These are phyloP conservation scores for Lodderomyces pseudojiufengensis DNA, from an alignment of 1,139 yeast species.

Conservation along the genomic window DNA sequence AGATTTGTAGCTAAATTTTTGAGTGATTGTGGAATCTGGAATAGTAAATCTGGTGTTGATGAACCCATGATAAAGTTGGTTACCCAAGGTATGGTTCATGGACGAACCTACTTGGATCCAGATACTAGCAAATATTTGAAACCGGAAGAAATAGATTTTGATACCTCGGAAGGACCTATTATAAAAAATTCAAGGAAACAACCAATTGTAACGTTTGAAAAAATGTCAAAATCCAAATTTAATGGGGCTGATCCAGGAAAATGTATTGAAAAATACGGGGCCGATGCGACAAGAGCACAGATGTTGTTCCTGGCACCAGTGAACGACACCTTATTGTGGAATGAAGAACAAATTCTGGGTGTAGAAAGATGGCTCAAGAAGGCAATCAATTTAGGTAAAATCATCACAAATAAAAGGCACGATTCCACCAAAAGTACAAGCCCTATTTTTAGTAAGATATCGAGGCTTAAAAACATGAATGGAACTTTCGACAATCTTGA, in stretches of 20 bases:
- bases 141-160: constrained; percentile 60
- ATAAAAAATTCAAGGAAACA: constrained; percentile 47
- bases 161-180: constrained; percentile 38
- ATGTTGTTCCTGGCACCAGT: constrained; percentile 93
- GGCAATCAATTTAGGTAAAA: constrained; percentile 44
- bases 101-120: constrained; percentile 76
- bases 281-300: constrained; percentile 94
- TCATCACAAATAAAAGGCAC: too few species aligned
- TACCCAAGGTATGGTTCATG: constrained; percentile 98
- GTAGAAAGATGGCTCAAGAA: constrained; percentile 80
- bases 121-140: constrained; percentile 67
- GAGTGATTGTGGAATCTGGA: constrained; percentile 53
- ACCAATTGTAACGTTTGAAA: constrained; percentile 67
- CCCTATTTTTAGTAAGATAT: too few species aligned
- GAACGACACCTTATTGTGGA: constrained; percentile 81
- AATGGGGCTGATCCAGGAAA: constrained; percentile 90
- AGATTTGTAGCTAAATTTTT: constrained; percentile 82
- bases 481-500: constrained; percentile 15
- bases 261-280: constrained; percentile 78
- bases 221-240: constrained; percentile 93
- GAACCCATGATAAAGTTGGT: constrained; percentile 81
- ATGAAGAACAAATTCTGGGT: constrained; percentile 81
- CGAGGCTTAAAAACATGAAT: too few species aligned
- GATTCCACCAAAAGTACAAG: too few species aligned
- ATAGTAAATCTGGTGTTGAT: constrained; percentile 45